Base-by-base conservation (phyloP, 495 filamentous ascomycete species). In the Geoglossum glabrum region DNA sequence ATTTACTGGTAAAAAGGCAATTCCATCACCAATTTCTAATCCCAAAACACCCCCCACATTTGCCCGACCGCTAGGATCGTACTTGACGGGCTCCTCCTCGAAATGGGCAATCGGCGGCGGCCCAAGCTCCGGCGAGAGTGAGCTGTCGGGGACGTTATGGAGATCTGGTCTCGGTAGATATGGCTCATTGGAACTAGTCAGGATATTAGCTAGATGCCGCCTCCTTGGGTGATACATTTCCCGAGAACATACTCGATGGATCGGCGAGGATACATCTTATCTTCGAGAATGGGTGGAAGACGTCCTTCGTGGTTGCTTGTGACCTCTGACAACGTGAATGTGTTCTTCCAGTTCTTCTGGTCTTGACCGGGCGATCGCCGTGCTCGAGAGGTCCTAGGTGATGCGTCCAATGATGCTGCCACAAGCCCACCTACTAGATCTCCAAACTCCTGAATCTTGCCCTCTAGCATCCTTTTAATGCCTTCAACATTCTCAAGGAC, bases 231-330 rank as follows among this genome's bases (percentile, higher is more conserved):
- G 33, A 23, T 52, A 21, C 6, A 21, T n/a, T 28, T 19, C 15
- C 1, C 5, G 11, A 11, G 34, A 17, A 66, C 80, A 62, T 74
- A 93, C 86, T 82, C 85, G 59, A 92, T 69, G 2, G 86, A 90
- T 58, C 71, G 72, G 57, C 87, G 73, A 17, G 84, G 84, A 63
- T 79, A 93, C 38, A 70, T 70, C 68, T 89, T 92, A 64, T 86
- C 82, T 69, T 98, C 92, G 54, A 80, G 66, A 54, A 98, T 95
- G 0, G 84, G 79, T 8, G 90, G 86, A 57, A 98, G 68, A 61
- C 76, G 76, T 31, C 82, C 84, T 62, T 86, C 81, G 63, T 75
- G 73, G 46, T 69, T 64, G 61, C 78, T 74, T 11, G 74, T 65
- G 23, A 68, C 69, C 57, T 83, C 80, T 23, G 70, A 59, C 11